These are phyloP conservation scores for Yarrowia porcina DNA, from an alignment of 805 yeast genomes.

Conservation along the genomic window DNA sequence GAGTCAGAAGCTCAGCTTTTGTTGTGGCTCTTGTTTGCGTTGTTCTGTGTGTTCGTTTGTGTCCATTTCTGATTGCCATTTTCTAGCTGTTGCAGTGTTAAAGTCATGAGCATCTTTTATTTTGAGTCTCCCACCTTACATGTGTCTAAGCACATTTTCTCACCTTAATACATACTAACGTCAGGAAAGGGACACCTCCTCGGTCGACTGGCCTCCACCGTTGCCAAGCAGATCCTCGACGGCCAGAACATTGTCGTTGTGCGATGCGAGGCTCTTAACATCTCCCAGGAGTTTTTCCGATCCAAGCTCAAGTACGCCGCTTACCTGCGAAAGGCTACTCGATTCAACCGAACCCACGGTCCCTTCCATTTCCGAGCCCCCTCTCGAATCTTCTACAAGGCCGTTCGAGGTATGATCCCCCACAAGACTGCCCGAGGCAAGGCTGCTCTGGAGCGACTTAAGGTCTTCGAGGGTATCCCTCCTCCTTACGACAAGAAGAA, in stretches of 20 bases:
- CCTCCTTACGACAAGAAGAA: constrained; percentile 99
- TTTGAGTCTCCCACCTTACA: no score
- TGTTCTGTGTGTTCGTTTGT: no score
- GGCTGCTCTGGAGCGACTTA: constrained; percentile 98
- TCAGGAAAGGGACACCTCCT: constrained; percentile 94
- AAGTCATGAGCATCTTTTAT: no score
- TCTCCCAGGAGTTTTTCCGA: constrained; percentile 99
- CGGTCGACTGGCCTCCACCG: constrained; percentile 98
- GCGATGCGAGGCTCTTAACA: constrained; percentile 95
- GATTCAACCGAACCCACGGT: constrained; percentile 98
- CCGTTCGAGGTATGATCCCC: constrained; percentile 98
- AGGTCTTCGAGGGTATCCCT: constrained; percentile 99
- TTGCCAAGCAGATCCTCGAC: constrained; percentile 96
- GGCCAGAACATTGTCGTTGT: constrained; percentile 98
- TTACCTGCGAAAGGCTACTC: constrained; percentile 98
- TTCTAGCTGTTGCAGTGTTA: no score
- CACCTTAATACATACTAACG: not conserved
- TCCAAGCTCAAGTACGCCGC: constrained; percentile 99
- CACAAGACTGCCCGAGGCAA: constrained; percentile 99
- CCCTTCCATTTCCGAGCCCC: constrained; percentile 99
- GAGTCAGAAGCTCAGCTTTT: no score
- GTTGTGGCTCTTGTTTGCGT: no score
- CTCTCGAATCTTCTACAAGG: constrained; percentile 99
- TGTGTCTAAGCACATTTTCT: no score
- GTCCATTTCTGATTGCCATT: no score